Evolutionary conservation across 2,329 filamentous ascomycete genomes (phyloP).

Genomic region (Colletotrichum abscissum): DNA sequence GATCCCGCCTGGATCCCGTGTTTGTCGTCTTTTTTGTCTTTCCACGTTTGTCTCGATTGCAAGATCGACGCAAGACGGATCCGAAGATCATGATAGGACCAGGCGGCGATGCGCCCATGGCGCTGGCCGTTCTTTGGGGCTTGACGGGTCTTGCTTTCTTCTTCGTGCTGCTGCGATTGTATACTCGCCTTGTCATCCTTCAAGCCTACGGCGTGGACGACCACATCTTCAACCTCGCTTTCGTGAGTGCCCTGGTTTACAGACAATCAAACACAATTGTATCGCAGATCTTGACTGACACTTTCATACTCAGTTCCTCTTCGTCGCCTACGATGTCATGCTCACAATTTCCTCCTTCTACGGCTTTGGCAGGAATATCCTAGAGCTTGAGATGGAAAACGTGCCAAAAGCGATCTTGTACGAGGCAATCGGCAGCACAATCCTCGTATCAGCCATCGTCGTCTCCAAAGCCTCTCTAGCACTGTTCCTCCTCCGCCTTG

Average conservation of each 20-base stretch:
- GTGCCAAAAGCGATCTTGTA: constrained; percentile 22
- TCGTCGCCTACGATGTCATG: constrained; percentile 32
- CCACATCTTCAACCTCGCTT: constrained; percentile 32
- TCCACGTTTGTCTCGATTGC: neutral
- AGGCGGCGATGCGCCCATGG: constrained; percentile 34
- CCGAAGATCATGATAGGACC: constrained; percentile 30
- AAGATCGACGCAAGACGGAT: constrained; percentile 3
- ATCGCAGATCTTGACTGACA: neutral
- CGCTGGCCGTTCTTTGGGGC: constrained; percentile 42
- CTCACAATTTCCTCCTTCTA: constrained; percentile 26
- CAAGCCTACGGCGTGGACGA: constrained; percentile 33
- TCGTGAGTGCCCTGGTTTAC: constrained; percentile 14
- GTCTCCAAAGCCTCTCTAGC: constrained; percentile 33
- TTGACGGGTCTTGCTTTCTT: constrained; percentile 39
- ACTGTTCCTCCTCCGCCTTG: constrained; percentile 31
- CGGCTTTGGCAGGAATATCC: constrained; percentile 30
- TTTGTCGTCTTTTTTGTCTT: neutral
- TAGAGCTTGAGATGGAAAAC: constrained; percentile 12
- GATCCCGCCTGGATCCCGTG: neutral
- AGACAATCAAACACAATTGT: neutral
- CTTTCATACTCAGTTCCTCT: neutral
- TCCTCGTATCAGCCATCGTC: constrained; percentile 30
- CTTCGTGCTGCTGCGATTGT: constrained; percentile 49
- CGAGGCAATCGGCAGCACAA: constrained; percentile 33
- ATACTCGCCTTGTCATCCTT: constrained; percentile 43